Percentiles rank a stretch among this genome's conserved stretches.
Evolutionary conservation across 108 stramenopile species (phyloP).

Genomic region (Skeletonema costatum): DNA sequence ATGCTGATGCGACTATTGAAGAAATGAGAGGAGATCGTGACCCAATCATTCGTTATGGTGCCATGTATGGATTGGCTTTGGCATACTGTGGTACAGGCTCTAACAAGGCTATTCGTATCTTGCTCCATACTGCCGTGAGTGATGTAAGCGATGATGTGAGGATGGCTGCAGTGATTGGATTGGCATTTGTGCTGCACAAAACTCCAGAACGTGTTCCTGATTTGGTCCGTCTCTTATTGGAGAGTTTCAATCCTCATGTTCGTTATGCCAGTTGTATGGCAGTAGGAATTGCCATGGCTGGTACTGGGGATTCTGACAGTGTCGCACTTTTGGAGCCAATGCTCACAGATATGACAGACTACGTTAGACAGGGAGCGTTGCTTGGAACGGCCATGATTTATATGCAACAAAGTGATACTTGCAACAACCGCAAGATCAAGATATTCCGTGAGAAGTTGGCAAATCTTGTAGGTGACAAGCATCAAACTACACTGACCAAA

Average conservation of each 20-base stretch:
- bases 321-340: conserved; percentile 98
- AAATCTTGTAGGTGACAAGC: conserved; percentile 85
- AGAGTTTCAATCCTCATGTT: conserved; percentile 99
- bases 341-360: conserved; percentile 97
- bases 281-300: conserved; percentile 98
- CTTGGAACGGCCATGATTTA: conserved; percentile 97
- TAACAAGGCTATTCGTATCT: conserved; percentile 94
- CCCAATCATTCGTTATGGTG: conserved; percentile 98
- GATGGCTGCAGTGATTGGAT: conserved; percentile 96
- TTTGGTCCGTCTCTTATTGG: conserved; percentile 93
- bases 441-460: conserved; percentile 89
- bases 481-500: conserved; percentile 97
- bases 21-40: conserved; percentile 95
- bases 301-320: conserved; percentile 92
- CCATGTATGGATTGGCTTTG: conserved; percentile 95
- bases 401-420: conserved; percentile 95
- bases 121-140: conserved; percentile 97
- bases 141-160: conserved; percentile 99
- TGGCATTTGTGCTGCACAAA: conserved; percentile 98
- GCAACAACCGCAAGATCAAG: conserved; percentile 79
- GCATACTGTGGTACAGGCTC: conserved; percentile 98
- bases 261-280: conserved; percentile 99
- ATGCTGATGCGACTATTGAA: conserved; percentile 94
- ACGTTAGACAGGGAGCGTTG: conserved; percentile 97
- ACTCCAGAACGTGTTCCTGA: conserved; percentile 94